Evolutionary conservation across 805 yeast genomes (phyloP).

Genomic region (Barnettozyma sucrosica): DNA sequence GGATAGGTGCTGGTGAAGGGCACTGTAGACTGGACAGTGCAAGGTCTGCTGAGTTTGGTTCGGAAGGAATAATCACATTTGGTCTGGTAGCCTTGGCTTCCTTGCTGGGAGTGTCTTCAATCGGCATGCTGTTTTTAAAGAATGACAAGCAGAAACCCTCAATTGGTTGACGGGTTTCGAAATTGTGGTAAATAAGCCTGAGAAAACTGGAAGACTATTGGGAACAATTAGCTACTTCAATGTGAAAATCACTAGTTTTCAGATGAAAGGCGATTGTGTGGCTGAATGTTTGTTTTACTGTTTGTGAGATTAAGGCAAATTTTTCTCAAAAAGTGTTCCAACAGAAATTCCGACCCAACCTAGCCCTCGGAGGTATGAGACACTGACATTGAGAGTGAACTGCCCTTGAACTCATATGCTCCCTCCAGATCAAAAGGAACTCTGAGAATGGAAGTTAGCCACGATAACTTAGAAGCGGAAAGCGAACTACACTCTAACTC

Average conservation of each 20-base stretch:
- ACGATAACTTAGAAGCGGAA: too few species aligned
- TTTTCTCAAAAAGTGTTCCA: background rate
- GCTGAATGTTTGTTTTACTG: background rate
- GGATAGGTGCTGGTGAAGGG: conserved; percentile 71
- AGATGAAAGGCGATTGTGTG: background rate
- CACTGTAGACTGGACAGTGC: conserved; percentile 56
- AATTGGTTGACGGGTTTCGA: too few species aligned
- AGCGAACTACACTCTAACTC: too few species aligned
- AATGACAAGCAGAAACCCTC: too few species aligned
- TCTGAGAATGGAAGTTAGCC: too few species aligned
- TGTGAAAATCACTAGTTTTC: too few species aligned
- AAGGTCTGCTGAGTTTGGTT: conserved; percentile 44
- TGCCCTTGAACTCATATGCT: too few species aligned
- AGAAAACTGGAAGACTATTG: background rate
- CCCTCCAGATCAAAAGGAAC: too few species aligned
- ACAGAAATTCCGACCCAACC: background rate
- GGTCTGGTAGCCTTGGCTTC: conserved; percentile 1
- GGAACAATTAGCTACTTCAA: too few species aligned
- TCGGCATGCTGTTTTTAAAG: background rate
- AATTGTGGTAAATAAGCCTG: too few species aligned
- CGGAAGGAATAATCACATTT: background rate
- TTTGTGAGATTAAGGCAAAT: background rate
- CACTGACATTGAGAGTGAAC: too few species aligned
- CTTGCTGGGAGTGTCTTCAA: background rate
- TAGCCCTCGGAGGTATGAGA: background rate